These are phyloP conservation scores for Colletotrichum sp. DNA, from an alignment of 2,329 filamentous ascomycete genomes.

Conservation along the genomic window DNA sequence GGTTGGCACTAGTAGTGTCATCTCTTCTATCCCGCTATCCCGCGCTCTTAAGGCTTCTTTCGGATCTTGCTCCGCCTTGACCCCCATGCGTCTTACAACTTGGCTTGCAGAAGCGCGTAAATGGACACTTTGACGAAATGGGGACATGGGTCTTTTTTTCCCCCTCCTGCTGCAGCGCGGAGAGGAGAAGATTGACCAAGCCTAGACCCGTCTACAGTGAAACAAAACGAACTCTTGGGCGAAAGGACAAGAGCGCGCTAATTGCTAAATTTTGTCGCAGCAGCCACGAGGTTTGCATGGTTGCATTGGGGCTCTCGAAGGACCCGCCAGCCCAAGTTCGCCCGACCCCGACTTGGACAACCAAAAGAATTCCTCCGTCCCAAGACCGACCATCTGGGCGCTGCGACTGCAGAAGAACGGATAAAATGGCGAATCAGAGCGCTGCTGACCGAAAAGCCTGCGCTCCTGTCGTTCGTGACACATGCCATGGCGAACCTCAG, in stretches of 20 bases:
- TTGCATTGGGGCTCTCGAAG: neutral
- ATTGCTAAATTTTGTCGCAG: neutral
- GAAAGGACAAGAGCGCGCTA: neutral
- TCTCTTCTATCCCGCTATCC: constrained; percentile 4
- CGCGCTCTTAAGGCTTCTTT: neutral
- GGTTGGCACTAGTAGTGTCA: neutral
- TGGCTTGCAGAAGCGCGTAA: neutral
- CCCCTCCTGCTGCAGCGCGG: neutral
- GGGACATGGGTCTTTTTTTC: neutral
- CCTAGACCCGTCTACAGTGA: constrained; percentile 8
- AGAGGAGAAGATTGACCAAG: constrained; percentile 4
- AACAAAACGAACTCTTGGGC: constrained; percentile 19
- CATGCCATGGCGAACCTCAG: constrained; percentile 19
- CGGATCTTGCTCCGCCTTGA: neutral
- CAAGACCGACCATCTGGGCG: neutral
- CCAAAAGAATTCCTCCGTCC: neutral
- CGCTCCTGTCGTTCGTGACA: constrained; percentile 19
- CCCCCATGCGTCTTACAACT: neutral
- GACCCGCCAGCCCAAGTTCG: constrained; percentile 6
- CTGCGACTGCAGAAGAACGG: neutral
- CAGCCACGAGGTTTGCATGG: constrained; percentile 5
- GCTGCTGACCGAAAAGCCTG: neutral
- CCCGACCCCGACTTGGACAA: constrained; percentile 12
- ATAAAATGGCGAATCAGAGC: neutral
- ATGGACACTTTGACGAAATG: neutral